Base-by-base conservation (phyloP, 768 basidiomycete genomes). In the Filobasidium floriforme region DNA sequence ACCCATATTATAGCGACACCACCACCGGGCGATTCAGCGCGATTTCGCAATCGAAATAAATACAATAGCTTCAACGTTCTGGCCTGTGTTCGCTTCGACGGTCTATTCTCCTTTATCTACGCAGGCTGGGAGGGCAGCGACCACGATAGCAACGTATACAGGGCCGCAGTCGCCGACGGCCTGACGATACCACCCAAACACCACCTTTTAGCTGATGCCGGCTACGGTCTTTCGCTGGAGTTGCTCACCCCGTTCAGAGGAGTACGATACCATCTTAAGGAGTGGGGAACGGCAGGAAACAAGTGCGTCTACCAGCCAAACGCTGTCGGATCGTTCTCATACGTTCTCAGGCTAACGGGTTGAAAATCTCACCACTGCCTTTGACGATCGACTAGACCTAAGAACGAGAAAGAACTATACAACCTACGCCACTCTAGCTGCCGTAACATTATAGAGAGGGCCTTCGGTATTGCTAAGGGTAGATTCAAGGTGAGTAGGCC, bases 141-240 rank as follows among this genome's bases (percentile, higher is more conserved):
- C 9, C 57, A 59, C 29, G 22, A 59, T 32, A 24, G 32, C 9
- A 24, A 32, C 24, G 57, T 59, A n/a, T 59, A 26, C 9, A 24
- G 28, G 9, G 57, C 24, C 10, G 57, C 57, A 15, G 52, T 14
- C 15, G 32, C 24, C 22, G 10, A 32, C 28, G 28, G 28, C 57
- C 18, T 62, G 15, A 52, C 19, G 44, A 52, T 51, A 32, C 44
- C 61, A 19, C 4, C 9, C 3, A 43, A 43, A 10, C 51, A 46
- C n/a, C 78, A 73, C 63, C 79, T 76, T 59, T 72, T 81, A 40
- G 77, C 70, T 7, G 76, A 81, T 75, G 78, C 77, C 10, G 79
- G 79, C 0, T 80, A 77, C 70, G 60, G 70, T 10, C n/a, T 54
- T 7, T 74, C 72, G 32, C 67, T 69, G 57, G 64, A 69, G 0